Conservation (phyloP, 257 asterid genomes). For the Solanum verrucosum region DNA sequence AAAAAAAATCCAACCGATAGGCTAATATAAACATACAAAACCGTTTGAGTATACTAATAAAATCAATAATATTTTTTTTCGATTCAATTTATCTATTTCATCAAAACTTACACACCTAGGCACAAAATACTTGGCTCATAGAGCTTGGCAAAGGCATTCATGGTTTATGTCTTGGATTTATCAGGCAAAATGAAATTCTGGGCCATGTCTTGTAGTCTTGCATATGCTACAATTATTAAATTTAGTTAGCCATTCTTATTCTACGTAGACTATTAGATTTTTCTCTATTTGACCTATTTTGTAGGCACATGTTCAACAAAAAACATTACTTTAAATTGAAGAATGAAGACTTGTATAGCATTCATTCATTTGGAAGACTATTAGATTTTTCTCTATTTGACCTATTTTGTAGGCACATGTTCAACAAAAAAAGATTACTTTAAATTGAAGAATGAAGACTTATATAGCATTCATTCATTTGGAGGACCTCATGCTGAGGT, state of each 20-base stretch:
- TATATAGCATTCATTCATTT: background rate
- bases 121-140: background rate
- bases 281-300: background rate
- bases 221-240: background rate
- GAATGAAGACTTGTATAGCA: background rate
- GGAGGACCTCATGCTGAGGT: background rate
- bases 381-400: background rate
- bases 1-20: background rate
- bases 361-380: background rate
- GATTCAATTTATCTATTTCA: background rate
- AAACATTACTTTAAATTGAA: background rate
- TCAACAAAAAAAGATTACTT: background rate
- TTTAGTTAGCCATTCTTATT: background rate
- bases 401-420: background rate
- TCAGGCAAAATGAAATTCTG: constrained; percentile 11
- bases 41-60: background rate
- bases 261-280: background rate
- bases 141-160: background rate
- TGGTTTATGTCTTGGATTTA: constrained; percentile 14
- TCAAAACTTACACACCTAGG: background rate
- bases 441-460: background rate
- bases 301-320: background rate
- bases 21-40: background rate
- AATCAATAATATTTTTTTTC: background rate
- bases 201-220: constrained; percentile 1